A percentile compares a stretch with the other conserved stretches of the same genome.
Conservation (phyloP, 768 basidiomycete species). For the Leucocoprinus birnbaumii region DNA sequence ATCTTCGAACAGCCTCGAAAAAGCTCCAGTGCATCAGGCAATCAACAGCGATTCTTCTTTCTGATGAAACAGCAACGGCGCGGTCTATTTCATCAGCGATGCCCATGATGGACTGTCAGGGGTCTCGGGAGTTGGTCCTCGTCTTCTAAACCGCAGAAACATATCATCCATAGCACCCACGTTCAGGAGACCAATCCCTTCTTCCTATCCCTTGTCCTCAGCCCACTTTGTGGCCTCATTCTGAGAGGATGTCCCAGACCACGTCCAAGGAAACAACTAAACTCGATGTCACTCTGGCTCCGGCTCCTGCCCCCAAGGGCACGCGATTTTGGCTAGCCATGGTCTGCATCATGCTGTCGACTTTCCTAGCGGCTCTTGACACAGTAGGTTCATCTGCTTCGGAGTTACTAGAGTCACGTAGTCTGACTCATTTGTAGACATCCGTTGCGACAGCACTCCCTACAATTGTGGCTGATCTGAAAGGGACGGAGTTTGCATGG, state of each 20-base stretch:
- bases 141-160: too few relatives aligned
- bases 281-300: background rate
- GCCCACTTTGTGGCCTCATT: background rate
- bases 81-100: too few relatives aligned
- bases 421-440: conserved; percentile 8
- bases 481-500: conserved; percentile 40
- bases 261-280: background rate
- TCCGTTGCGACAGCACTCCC: conserved; percentile 22
- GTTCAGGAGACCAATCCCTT: too few relatives aligned
- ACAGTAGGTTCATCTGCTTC: background rate
- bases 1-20: too few relatives aligned
- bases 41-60: too few relatives aligned
- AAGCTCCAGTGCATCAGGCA: too few relatives aligned
- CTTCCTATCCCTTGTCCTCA: too few relatives aligned
- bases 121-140: too few relatives aligned
- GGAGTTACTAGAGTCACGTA: background rate
- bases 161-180: too few relatives aligned
- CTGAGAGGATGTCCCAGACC: background rate
- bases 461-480: conserved; percentile 25
- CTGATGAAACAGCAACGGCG: too few relatives aligned
- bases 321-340: conserved; percentile 1
- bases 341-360: background rate
- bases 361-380: conserved; percentile 1
- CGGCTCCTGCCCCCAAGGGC: background rate
- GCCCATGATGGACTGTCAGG: too few relatives aligned